These are phyloP conservation scores for Piromyces finnis DNA, from an alignment of 192 early-diverging fungal species.

Conservation along the genomic window DNA sequence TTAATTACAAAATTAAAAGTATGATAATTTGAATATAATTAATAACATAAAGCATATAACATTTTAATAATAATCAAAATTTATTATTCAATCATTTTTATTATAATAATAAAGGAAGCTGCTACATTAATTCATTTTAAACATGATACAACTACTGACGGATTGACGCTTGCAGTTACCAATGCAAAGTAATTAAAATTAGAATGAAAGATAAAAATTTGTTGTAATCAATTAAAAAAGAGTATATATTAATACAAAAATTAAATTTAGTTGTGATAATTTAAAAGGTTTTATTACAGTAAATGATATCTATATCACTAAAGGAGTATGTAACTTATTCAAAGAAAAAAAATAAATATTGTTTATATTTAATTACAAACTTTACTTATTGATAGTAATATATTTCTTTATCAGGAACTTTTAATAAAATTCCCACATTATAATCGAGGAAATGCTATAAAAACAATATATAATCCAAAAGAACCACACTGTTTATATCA, in stretches of 20 bases:
- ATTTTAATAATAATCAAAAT: too few relatives aligned
- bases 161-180: background rate
- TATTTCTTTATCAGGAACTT: too few relatives aligned
- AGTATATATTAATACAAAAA: too few relatives aligned
- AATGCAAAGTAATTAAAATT: background rate
- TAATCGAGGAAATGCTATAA: background rate
- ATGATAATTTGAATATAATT: background rate
- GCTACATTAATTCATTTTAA: background rate
- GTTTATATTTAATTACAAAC: too few relatives aligned
- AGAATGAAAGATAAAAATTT: too few relatives aligned
- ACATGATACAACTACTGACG: background rate
- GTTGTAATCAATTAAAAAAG: too few relatives aligned
- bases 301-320: background rate
- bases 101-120: background rate
- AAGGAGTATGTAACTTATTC: background rate
- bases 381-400: too few relatives aligned
- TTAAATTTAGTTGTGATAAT: background rate
- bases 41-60: too few relatives aligned
- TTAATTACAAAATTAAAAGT: background rate
- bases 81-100: too few relatives aligned
- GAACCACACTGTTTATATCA: background rate
- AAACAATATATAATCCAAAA: background rate
- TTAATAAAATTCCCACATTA: background rate
- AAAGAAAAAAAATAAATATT: too few relatives aligned
- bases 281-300: background rate